Percentiles rank a stretch among this genome's conserved stretches.
phyloP scores from a whole-genome alignment of 139 green algal genomes.

The Dunaliella primolecta region DNA sequence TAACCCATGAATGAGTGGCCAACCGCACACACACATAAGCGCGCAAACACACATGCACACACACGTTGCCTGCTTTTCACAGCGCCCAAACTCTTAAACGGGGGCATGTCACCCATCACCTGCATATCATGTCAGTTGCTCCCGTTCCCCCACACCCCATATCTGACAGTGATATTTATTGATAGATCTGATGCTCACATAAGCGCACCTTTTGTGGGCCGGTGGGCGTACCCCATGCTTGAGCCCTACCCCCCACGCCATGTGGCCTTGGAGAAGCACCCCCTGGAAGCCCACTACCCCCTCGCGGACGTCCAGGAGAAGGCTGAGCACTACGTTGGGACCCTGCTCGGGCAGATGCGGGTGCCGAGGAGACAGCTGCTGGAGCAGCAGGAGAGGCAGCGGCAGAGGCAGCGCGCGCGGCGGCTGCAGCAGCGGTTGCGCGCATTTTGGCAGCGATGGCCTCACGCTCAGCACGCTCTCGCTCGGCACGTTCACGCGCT shows the following conservation, averaged over 20 bases:
- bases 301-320: not conserved
- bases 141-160: too few species aligned
- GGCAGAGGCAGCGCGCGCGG: not conserved
- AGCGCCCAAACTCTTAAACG: not conserved
- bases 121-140: too few species aligned
- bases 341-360: not conserved
- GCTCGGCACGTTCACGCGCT: slow-evolving; percentile 1
- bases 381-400: not conserved
- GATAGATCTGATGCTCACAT: too few species aligned
- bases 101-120: not conserved
- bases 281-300: not conserved
- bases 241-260: not conserved
- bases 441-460: slow-evolving; percentile 2
- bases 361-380: too few species aligned
- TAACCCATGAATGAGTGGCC: too few species aligned
- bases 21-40: too few species aligned
- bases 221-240: not conserved
- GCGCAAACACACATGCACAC: too few species aligned
- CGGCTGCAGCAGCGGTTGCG: slow-evolving; percentile 7
- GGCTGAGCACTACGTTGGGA: not conserved
- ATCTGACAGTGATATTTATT: too few species aligned
- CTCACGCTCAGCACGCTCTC: slow-evolving; percentile 1
- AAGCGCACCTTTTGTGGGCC: not conserved
- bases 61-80: too few species aligned
- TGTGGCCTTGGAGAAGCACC: not conserved